Percentiles rank a stretch among this genome's conserved stretches.
Evolutionary conservation across 257 asterid species (phyloP).

Genomic region (Jacaranda copaia): DNA sequence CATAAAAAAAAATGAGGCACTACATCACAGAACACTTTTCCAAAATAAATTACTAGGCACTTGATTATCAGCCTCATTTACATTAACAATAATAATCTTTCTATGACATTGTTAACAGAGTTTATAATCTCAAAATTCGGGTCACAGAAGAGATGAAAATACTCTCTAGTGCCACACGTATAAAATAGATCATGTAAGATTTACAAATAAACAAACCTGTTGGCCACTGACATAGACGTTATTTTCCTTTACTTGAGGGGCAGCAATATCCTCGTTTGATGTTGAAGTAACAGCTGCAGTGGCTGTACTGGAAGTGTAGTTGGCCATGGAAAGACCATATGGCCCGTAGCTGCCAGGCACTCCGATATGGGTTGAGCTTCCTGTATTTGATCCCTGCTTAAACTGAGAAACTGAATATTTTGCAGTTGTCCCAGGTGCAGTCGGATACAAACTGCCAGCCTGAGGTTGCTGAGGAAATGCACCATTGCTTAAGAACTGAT

Average conservation of each 20-base stretch:
- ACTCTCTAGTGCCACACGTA: conserved; percentile 3
- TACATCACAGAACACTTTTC: neutral
- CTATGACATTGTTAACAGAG: neutral
- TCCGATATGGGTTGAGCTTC: conserved; percentile 69
- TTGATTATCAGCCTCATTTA: conserved; percentile 4
- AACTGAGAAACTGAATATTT: conserved; percentile 81
- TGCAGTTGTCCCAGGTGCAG: conserved; percentile 72
- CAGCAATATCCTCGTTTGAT: conserved; percentile 72
- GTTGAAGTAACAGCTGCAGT: conserved; percentile 66
- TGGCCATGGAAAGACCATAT: conserved; percentile 70
- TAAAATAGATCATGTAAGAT: conserved; percentile 6
- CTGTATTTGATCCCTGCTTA: conserved; percentile 79
- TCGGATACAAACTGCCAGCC: conserved; percentile 69
- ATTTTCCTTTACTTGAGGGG: conserved; percentile 72
- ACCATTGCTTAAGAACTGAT: conserved; percentile 77
- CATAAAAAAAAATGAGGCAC: conserved; percentile 2
- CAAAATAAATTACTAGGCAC: neutral
- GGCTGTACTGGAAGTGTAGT: conserved; percentile 64
- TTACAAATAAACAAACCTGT: conserved; percentile 62
- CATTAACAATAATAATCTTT: conserved; percentile 1
- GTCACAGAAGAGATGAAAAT: neutral
- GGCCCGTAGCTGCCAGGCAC: conserved; percentile 80
- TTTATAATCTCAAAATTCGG: no score
- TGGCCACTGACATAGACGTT: conserved; percentile 67
- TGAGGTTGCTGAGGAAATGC: conserved; percentile 89